Conservation (phyloP, 768 basidiomycete species). For the Trametes punicea region DNA sequence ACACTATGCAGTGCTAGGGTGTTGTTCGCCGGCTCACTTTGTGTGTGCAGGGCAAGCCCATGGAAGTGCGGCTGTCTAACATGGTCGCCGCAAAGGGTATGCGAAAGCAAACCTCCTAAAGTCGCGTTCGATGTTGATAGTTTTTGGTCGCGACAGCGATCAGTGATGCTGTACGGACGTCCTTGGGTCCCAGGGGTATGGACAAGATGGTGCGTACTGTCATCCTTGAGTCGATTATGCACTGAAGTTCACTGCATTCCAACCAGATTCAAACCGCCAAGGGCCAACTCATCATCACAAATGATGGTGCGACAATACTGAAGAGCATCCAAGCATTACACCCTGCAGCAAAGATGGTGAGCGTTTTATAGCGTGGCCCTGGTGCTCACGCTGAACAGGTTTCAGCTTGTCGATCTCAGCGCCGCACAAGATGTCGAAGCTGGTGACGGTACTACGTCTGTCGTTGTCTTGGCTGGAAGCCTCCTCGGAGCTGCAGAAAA, state of each 20-base stretch:
- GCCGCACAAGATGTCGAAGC: slow-evolving; percentile 98
- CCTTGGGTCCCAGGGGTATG: slow-evolving; percentile 96
- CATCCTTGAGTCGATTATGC: not conserved
- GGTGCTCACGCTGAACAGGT: not conserved
- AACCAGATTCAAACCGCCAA: slow-evolving; percentile 89
- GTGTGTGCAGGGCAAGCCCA: slow-evolving; percentile 81
- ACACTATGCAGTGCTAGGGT: not conserved
- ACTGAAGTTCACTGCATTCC: not conserved
- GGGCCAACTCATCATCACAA: slow-evolving; percentile 97
- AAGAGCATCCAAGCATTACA: slow-evolving; percentile 95
- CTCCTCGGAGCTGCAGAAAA: slow-evolving; percentile 94
- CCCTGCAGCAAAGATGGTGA: slow-evolving; percentile 96
- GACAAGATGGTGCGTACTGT: slow-evolving; percentile 85
- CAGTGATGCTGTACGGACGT: slow-evolving; percentile 95
- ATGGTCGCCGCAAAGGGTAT: slow-evolving; percentile 97
- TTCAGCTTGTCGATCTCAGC: slow-evolving; percentile 94
- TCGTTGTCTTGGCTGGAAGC: slow-evolving; percentile 94
- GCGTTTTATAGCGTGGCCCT: slow-evolving; percentile 20
- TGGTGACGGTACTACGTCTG: slow-evolving; percentile 96
- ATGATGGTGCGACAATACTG: slow-evolving; percentile 97
- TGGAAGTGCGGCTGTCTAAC: slow-evolving; percentile 96
- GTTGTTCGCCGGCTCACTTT: slow-evolving; percentile 24
- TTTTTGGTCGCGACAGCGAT: slow-evolving; percentile 62
- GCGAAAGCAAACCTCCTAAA: slow-evolving; percentile 8
- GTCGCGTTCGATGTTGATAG: not conserved